Conservation (phyloP, 805 yeast genomes). For the Yarrowia osloensis region DNA sequence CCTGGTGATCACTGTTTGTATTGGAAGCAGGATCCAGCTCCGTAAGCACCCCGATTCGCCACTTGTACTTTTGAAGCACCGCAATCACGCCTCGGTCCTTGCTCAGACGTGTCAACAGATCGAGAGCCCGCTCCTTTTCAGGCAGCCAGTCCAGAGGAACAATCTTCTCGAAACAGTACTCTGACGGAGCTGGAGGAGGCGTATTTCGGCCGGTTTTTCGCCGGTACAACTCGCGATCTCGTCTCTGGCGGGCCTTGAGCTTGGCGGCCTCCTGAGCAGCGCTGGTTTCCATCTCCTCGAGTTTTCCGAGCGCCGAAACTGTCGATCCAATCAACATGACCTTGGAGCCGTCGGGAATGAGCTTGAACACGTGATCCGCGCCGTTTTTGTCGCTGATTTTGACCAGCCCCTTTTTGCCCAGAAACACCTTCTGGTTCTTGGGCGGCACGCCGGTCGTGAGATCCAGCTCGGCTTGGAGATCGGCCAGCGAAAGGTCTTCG, state of each 20-base stretch:
- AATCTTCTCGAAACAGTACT: conserved; percentile 31
- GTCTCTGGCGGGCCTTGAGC: conserved; percentile 26
- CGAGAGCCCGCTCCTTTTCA: conserved; percentile 39
- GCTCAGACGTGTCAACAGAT: conserved; percentile 39
- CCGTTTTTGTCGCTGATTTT: conserved; percentile 33
- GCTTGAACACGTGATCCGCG: conserved; percentile 27
- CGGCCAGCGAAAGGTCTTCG: conserved; percentile 33
- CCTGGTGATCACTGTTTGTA: conserved; percentile 38
- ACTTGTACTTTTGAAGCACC: conserved; percentile 43
- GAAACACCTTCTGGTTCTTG: conserved; percentile 40
- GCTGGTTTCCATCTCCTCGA: conserved; percentile 34
- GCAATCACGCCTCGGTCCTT: conserved; percentile 44
- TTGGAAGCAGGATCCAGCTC: conserved; percentile 47
- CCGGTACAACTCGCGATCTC: neutral
- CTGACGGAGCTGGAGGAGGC: conserved; percentile 31
- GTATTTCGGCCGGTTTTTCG: conserved; percentile 20
- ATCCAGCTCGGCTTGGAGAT: conserved; percentile 38
- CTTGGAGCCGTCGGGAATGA: conserved; percentile 31
- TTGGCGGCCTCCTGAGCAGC: conserved; percentile 31
- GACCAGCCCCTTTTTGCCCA: conserved; percentile 39
- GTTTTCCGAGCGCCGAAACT: conserved; percentile 36
- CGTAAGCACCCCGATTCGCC: conserved; percentile 43
- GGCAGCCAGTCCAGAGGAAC: conserved; percentile 35
- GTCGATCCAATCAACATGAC: conserved; percentile 42
- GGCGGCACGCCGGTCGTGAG: conserved; percentile 39